Evolutionary conservation across 1,139 yeast species (phyloP).

Genomic region (Blastobotrys illinoisensis): DNA sequence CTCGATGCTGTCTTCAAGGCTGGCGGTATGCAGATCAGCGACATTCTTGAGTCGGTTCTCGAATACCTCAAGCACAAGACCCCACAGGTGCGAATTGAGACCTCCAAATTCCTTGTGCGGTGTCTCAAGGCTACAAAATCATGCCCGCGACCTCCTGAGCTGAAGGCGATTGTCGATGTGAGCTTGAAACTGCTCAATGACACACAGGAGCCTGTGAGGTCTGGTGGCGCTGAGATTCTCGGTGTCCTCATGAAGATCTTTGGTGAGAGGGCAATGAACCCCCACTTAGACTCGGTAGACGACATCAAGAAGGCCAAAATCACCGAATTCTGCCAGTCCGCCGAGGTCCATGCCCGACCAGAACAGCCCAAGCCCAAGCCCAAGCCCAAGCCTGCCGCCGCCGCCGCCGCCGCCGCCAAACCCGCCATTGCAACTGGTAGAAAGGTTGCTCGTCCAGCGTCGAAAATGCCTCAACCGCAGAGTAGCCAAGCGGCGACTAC

Average conservation of each 20-base stretch:
- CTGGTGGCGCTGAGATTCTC: conserved; percentile 69
- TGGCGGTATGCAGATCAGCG: conserved; percentile 36
- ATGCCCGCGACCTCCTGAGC: conserved; percentile 49
- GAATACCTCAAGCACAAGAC: conserved; percentile 66
- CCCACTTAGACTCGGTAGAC: conserved; percentile 63
- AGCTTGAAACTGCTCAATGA: conserved; percentile 65
- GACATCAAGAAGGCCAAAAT: conserved; percentile 65
- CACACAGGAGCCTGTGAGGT: conserved; percentile 80
- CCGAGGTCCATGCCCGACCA: conserved; percentile 46
- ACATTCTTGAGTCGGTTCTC: conserved; percentile 57
- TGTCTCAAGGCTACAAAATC: conserved; percentile 50
- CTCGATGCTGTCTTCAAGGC: conserved; percentile 56
- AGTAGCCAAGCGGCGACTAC: no score
- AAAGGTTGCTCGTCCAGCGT: conserved; percentile 3
- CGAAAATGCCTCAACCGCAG: background rate
- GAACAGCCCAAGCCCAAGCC: conserved; percentile 20
- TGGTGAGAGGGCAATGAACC: conserved; percentile 64
- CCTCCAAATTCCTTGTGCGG: conserved; percentile 58
- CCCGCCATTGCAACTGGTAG: conserved; percentile 18
- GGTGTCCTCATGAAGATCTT: conserved; percentile 80
- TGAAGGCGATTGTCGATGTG: conserved; percentile 50
- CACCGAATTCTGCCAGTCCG: conserved; percentile 50
- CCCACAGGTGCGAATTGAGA: conserved; percentile 75
- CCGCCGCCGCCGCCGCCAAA: conserved; percentile 13
- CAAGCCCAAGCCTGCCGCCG: no score